phyloP scores from a whole-genome alignment of 768 basidiomycete species.

The Rhizopogon roseolus region DNA sequence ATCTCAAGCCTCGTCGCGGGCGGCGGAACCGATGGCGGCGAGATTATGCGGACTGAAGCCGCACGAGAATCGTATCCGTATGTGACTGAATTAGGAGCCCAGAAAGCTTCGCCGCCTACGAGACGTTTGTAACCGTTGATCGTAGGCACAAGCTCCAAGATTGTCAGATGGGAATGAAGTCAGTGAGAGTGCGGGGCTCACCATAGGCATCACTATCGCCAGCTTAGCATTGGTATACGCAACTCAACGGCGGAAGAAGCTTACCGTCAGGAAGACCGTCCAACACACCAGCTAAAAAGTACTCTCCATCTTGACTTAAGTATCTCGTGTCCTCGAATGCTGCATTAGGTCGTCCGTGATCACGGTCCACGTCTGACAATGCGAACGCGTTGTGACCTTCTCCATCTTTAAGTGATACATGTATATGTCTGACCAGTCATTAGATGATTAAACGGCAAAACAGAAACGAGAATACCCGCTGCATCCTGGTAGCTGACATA shows the following conservation, averaged over 20 bases:
- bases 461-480: slow-evolving; percentile 62
- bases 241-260: slow-evolving; percentile 12
- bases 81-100: slow-evolving; percentile 90
- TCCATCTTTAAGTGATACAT: slow-evolving; percentile 76
- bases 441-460: background rate
- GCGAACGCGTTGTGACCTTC: slow-evolving; percentile 80
- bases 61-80: slow-evolving; percentile 96
- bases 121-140: slow-evolving; percentile 98
- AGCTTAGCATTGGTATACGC: background rate
- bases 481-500: slow-evolving; percentile 80
- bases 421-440: slow-evolving; percentile 62
- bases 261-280: slow-evolving; percentile 86
- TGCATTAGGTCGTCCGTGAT: slow-evolving; percentile 64
- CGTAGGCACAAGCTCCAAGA: slow-evolving; percentile 69
- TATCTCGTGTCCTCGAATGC: slow-evolving; percentile 78
- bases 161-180: background rate
- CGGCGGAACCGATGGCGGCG: slow-evolving; percentile 81
- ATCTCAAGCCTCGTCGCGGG: slow-evolving; percentile 88
- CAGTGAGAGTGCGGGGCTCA: slow-evolving; percentile 27
- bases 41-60: slow-evolving; percentile 88
- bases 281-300: slow-evolving; percentile 91
- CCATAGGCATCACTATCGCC: slow-evolving; percentile 74
- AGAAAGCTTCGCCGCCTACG: slow-evolving; percentile 88
- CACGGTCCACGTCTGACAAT: slow-evolving; percentile 52
- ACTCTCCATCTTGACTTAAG: slow-evolving; percentile 79